These are phyloP conservation scores for Dunaliella primolecta DNA, from an alignment of 139 green algal genomes.

Conservation along the genomic window DNA sequence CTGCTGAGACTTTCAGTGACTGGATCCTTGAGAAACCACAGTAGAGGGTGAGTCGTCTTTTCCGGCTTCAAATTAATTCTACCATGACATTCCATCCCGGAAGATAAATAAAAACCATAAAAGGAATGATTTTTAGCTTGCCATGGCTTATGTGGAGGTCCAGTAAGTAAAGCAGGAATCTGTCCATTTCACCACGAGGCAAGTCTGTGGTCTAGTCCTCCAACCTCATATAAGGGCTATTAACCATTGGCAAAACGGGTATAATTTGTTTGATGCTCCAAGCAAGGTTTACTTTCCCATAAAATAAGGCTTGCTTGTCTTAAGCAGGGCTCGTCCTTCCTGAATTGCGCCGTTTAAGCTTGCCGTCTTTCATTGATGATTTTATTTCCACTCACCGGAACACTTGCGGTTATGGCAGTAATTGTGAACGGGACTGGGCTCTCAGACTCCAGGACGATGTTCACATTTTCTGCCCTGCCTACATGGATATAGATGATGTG, in stretches of 20 bases:
- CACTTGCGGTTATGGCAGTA: neutral
- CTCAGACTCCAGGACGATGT: neutral
- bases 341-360: neutral
- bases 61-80: too few relatives aligned
- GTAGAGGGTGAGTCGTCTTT: too few relatives aligned
- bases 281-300: neutral
- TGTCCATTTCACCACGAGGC: too few relatives aligned
- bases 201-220: neutral
- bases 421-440: neutral
- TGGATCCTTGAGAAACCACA: too few relatives aligned
- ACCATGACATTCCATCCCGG: too few relatives aligned
- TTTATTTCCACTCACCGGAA: neutral
- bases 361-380: neutral
- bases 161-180: too few relatives aligned
- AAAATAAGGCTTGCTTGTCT: neutral
- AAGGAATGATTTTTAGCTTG: too few relatives aligned
- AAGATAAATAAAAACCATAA: too few relatives aligned
- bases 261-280: too few relatives aligned
- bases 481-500: neutral
- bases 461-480: neutral
- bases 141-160: too few relatives aligned
- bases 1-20: too few relatives aligned
- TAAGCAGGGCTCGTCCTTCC: neutral
- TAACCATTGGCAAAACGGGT: neutral
- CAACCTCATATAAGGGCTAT: neutral